Evolutionary conservation across 176 grass and related monocot genomes (phyloP), one percentile per base, ranked within the genome.

Genomic region (Phyllostachys edulis): DNA sequence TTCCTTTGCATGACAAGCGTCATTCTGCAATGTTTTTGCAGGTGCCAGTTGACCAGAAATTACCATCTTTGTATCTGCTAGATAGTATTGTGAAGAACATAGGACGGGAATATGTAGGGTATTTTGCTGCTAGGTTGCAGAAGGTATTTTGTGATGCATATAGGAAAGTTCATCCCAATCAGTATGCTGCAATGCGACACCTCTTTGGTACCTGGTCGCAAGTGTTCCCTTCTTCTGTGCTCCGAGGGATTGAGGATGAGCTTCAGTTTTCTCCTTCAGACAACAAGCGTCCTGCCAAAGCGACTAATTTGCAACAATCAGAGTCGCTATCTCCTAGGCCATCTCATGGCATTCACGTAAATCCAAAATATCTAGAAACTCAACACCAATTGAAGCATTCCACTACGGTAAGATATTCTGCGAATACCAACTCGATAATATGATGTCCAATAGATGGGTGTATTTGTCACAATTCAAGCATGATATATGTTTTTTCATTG

Each of bases 21-120:
- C 39, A 29, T 84, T 82, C 49, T 88, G 47, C 15, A 56, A 78
- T 89, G 69, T 85, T 85, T 20, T 71, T 93, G 62, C 91, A 99
- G 97, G 93, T 96, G 68, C 80, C 91, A 42, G 61, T 71, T 18
- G 97, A 99, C 67, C 97, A 99, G 86, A 99, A 92, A 89, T 88
- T 99, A 49, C 91, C 97, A 40, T 94, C 97, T 71, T 90, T 99
- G 20, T 99, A 99, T 85, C 90, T 99, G 69, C 84, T 99, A 67
- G 97, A 99, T 85, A 99, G 97, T 81, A 96, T 99, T 77, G 97
- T 96, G 84, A 99, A 99, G 93, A 99, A 99, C 63, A 99, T 99
- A 86, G 91, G 91, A 16, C 66, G 63, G 26, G 93, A 92, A 77
- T 99, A 99, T 83, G 75, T 96, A 65, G 74, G 80, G 26, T 82